A percentile compares a stretch with the other conserved stretches of the same genome.
These are phyloP conservation scores for Rosa hybrid DNA, from an alignment of 331 rosid species.

Conservation along the genomic window DNA sequence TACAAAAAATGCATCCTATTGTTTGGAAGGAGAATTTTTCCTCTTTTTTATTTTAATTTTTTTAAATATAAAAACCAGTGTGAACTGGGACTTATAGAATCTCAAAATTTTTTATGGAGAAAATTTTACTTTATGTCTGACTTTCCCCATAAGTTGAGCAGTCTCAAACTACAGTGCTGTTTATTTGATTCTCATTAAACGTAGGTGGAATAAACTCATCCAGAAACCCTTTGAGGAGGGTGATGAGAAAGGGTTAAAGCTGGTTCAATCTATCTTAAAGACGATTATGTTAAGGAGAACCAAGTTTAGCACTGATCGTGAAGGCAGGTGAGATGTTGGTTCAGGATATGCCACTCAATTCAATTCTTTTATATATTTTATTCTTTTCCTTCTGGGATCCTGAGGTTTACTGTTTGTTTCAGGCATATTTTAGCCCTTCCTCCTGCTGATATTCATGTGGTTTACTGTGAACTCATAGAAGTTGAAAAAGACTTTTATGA, in stretches of 20 bases:
- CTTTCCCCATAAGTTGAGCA: neutral
- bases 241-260: slow-evolving; percentile 84
- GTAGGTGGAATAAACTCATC: slow-evolving; percentile 95
- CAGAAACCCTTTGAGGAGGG: slow-evolving; percentile 98
- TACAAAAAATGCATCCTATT: neutral
- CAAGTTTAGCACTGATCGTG: slow-evolving; percentile 81
- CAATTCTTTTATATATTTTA: slow-evolving; percentile 9
- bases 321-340: slow-evolving; percentile 64
- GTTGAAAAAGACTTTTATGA: slow-evolving; percentile 91
- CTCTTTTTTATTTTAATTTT: neutral
- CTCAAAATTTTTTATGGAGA: no score
- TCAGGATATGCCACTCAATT: slow-evolving; percentile 20
- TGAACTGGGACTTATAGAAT: neutral
- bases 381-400: slow-evolving; percentile 9
- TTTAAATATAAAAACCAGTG: neutral
- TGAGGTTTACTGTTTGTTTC: slow-evolving; percentile 40
- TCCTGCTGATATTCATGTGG: slow-evolving; percentile 83
- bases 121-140: neutral
- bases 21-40: neutral
- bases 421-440: slow-evolving; percentile 95
- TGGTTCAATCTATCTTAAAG: slow-evolving; percentile 91
- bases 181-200: slow-evolving; percentile 17
- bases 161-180: neutral
- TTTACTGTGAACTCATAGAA: slow-evolving; percentile 88
- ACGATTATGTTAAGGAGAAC: slow-evolving; percentile 97